Evolutionary conservation across 2,329 filamentous ascomycete species (phyloP).

Genomic region (Ophiobolus disseminans): DNA sequence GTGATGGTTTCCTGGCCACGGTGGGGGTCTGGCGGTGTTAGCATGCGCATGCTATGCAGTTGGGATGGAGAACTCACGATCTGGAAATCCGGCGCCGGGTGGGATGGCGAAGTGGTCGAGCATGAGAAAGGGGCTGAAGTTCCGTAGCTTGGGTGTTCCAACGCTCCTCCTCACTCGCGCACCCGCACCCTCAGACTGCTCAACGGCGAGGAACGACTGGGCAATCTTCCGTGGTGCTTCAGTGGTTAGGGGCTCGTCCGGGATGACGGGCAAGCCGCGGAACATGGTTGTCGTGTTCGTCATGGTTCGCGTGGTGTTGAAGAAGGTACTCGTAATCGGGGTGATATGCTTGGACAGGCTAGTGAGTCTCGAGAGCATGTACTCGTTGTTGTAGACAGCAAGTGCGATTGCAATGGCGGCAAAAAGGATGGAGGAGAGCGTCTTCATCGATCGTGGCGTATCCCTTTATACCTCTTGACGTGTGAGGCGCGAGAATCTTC

Average conservation of each 20-base stretch:
- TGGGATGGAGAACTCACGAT: constrained; percentile 55
- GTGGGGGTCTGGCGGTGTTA: constrained; percentile 62
- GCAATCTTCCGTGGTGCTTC: constrained; percentile 73
- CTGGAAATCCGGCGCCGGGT: constrained; percentile 85
- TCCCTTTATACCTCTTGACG: constrained; percentile 42
- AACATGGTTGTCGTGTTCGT: constrained; percentile 46
- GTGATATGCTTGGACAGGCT: constrained; percentile 38
- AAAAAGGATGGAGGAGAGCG: constrained; percentile 51
- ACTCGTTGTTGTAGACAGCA: constrained; percentile 48
- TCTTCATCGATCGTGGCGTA: constrained; percentile 44
- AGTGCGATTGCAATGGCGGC: constrained; percentile 52
- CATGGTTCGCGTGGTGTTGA: constrained; percentile 38
- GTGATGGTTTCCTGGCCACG: constrained; percentile 90
- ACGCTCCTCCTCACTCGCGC: constrained; percentile 87
- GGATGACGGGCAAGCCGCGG: constrained; percentile 58
- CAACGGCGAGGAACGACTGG: constrained; percentile 81
- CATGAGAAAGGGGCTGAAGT: constrained; percentile 95
- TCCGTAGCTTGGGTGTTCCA: constrained; percentile 80
- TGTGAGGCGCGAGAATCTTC: constrained; percentile 42
- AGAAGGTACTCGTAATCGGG: constrained; percentile 28
- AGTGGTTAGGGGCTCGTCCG: constrained; percentile 48
- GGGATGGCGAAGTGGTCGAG: constrained; percentile 85
- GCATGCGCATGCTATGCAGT: neutral
- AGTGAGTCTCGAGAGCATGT: constrained; percentile 51
- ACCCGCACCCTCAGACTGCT: constrained; percentile 87